These are phyloP conservation scores for Salix caprea DNA, from an alignment of 345 rosid genomes.

Conservation along the genomic window DNA sequence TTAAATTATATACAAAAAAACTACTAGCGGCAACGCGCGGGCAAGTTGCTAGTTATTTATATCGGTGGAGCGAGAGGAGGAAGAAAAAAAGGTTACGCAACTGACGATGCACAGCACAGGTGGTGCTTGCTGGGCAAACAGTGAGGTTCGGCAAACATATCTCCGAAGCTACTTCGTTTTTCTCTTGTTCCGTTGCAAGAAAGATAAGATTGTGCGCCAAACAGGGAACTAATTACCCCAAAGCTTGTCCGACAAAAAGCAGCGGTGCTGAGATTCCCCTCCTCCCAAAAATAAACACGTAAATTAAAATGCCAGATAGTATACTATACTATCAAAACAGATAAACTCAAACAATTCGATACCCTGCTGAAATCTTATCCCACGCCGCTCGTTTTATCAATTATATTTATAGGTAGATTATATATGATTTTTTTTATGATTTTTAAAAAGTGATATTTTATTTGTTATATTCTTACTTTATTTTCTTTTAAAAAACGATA, in stretches of 20 bases:
- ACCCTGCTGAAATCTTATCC: not conserved
- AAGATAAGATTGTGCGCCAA: not conserved
- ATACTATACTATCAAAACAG: not conserved
- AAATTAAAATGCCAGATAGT: not conserved
- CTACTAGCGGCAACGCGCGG: no score
- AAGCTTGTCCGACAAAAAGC: not conserved
- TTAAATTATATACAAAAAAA: no score
- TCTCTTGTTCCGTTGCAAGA: not conserved
- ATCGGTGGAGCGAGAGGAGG: not conserved
- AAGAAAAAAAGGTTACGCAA: not conserved
- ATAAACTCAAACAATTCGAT: constrained; percentile 14
- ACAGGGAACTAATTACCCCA: not conserved
- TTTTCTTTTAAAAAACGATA: no score
- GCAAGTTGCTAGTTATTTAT: no score
- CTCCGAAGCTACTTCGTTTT: not conserved
- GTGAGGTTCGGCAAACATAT: not conserved
- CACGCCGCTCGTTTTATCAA: not conserved
- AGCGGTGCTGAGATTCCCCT: not conserved
- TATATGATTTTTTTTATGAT: no score
- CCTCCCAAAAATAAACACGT: not conserved
- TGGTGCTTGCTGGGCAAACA: not conserved
- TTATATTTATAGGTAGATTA: no score
- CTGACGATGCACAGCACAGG: not conserved
- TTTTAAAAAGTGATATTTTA: no score
- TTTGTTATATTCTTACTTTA: no score